These are phyloP conservation scores for Clarkia xantiana DNA, from an alignment of 345 rosid genomes.

Conservation along the genomic window DNA sequence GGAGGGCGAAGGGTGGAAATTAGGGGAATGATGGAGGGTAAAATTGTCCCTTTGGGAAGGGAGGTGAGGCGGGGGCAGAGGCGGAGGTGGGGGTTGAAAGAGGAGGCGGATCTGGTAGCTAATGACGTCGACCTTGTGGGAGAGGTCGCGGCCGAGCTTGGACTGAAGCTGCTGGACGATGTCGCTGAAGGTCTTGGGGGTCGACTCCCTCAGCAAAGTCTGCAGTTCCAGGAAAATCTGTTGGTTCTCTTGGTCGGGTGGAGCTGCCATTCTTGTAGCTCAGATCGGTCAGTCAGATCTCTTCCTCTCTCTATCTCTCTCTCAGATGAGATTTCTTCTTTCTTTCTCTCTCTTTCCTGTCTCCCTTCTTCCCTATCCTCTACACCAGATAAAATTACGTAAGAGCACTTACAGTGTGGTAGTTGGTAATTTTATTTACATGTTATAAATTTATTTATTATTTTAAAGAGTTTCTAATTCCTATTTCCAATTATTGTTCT, in stretches of 20 bases:
- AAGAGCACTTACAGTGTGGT: too few relatives aligned
- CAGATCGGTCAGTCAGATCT: too few relatives aligned
- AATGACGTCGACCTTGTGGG: conserved; percentile 25
- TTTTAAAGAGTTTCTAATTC: too few relatives aligned
- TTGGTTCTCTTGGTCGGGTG: conserved; percentile 4
- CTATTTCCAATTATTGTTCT: too few relatives aligned
- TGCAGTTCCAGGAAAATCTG: conserved; percentile 20
- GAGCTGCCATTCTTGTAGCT: too few relatives aligned
- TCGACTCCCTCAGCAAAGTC: conserved; percentile 12
- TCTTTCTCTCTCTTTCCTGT: too few relatives aligned
- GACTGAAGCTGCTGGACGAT: conserved; percentile 19
- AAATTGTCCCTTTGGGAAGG: conserved; percentile 9
- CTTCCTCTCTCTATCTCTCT: too few relatives aligned
- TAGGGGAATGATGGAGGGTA: conserved; percentile 6
- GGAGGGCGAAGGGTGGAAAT: conserved; percentile 14
- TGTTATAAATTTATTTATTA: too few relatives aligned
- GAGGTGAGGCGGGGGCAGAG: not conserved
- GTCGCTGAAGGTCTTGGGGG: conserved; percentile 11
- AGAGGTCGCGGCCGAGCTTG: conserved; percentile 24
- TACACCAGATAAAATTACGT: too few relatives aligned
- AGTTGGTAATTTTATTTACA: too few relatives aligned
- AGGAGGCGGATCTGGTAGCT: conserved; percentile 19
- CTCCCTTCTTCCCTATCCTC: too few relatives aligned
- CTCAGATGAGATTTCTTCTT: too few relatives aligned
- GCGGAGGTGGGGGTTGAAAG: conserved; percentile 8